Evolutionary conservation across 2,329 filamentous ascomycete genomes (phyloP), one percentile per base, ranked within the genome.

Genomic region (Alternaria alternata): DNA sequence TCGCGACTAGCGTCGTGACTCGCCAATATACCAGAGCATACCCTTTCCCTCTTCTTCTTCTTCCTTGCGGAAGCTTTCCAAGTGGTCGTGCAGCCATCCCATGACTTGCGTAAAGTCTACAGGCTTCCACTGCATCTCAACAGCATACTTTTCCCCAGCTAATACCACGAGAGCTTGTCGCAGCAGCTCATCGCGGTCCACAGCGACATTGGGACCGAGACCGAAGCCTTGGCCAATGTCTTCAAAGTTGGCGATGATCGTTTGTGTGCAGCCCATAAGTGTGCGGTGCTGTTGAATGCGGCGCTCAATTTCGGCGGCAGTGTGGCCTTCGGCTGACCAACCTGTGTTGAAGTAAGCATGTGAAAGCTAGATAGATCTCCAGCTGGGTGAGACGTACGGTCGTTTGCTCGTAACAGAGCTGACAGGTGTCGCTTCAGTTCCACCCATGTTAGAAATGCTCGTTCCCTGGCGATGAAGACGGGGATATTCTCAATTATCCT

Each of bases 401-500:
- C 67, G 30, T 72, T 72, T 47, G 74, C 74, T 54, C 73, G 71
- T 34, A 74, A 68, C 34, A 77, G 71, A 36, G 75, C 75, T 54
- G 74, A 72, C 34, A 77, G 57, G 51, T 77, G 75, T 41, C 75
- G 64, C 54, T 69, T 71, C 14, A 77, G 64, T 51, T 77, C 75
- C 39, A 77, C 71, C 75, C 75, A 77, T 12, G 73, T 75, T 24
- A 77, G 57, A 43, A 77, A 71, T 7, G 73, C 74, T 26, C 74
- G 69, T 54, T 77, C 75, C 51, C 71, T 63, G 6, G 73, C 75
- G 36, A 74, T 70, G 57, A 77, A 77, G 3, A 68, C 65, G 5
- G 68, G 60, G 32, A 74, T 65, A 52, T 75, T 71, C 8, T 71
- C 68, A 8, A 72, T 39, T 47, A 72, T 69, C 52, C 67, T 71